These are phyloP conservation scores for Fragilaria radians DNA, from an alignment of 108 stramenopile genomes.

Conservation along the genomic window DNA sequence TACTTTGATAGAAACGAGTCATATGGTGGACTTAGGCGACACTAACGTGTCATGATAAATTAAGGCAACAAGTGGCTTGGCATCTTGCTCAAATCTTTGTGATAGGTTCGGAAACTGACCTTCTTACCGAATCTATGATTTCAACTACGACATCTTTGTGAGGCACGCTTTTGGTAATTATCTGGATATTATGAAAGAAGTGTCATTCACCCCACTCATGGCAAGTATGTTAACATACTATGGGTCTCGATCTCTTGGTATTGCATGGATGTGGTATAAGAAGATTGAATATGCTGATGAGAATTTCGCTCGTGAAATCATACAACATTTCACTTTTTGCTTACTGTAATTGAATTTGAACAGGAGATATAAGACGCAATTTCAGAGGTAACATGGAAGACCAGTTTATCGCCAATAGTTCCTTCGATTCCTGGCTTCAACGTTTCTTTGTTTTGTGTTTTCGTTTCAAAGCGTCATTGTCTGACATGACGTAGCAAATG, in stretches of 20 bases:
- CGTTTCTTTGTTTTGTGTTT: too few species aligned
- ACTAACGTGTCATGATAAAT: slow-evolving; percentile 21
- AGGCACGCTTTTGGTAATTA: slow-evolving; percentile 51
- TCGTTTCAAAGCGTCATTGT: too few species aligned
- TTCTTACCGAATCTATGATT: too few species aligned
- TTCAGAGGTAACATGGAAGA: too few species aligned
- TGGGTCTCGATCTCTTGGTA: slow-evolving; percentile 1
- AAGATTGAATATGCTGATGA: slow-evolving; percentile 7
- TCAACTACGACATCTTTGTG: slow-evolving; percentile 50
- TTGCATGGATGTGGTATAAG: neutral
- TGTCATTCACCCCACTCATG: slow-evolving; percentile 20
- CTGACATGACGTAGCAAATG: too few species aligned
- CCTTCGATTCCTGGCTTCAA: too few species aligned
- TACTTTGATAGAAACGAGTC: too few species aligned
- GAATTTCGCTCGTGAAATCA: neutral
- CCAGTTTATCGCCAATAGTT: too few species aligned
- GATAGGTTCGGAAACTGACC: too few species aligned
- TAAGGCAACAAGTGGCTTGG: slow-evolving; percentile 29
- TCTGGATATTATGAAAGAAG: slow-evolving; percentile 37
- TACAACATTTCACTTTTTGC: neutral
- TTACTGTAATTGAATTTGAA: neutral
- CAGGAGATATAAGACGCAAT: neutral
- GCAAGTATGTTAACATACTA: slow-evolving; percentile 36
- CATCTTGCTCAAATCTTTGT: slow-evolving; percentile 17
- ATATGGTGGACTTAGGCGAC: too few species aligned